These are phyloP conservation scores for Lizanozyma gosingica DNA, from an alignment of 1,139 yeast species.

Conservation along the genomic window DNA sequence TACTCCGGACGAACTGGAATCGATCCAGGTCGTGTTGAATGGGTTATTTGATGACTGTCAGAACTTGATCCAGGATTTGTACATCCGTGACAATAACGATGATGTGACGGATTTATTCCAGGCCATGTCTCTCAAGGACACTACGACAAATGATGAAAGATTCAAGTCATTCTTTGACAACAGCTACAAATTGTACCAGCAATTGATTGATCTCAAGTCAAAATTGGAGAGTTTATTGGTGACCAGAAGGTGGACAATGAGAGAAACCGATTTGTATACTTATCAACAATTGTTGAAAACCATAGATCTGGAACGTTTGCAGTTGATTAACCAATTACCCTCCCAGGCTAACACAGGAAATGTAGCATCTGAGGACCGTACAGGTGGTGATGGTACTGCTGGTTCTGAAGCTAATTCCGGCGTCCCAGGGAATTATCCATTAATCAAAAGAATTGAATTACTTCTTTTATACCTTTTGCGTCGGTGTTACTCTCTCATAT, in stretches of 20 bases:
- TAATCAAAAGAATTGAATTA: conserved; percentile 40
- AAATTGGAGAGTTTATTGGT: conserved; percentile 73
- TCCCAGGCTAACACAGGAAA: neutral
- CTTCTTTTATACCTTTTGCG: conserved; percentile 71
- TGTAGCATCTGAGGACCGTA: no score
- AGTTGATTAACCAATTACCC: neutral
- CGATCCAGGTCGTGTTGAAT: conserved; percentile 51
- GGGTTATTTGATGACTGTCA: conserved; percentile 79
- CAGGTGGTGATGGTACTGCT: no score
- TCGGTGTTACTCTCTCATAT: conserved; percentile 82
- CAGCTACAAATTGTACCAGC: conserved; percentile 17
- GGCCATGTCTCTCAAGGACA: neutral
- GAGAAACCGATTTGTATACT: conserved; percentile 85
- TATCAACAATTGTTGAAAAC: conserved; percentile 67
- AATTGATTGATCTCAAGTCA: conserved; percentile 54
- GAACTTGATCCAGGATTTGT: conserved; percentile 60
- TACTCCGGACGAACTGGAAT: conserved; percentile 15
- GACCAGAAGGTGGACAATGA: conserved; percentile 93
- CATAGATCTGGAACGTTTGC: conserved; percentile 36
- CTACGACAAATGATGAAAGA: conserved; percentile 31
- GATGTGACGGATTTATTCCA: conserved; percentile 10
- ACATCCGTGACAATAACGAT: conserved; percentile 44
- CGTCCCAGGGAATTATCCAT: neutral
- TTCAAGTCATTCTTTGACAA: conserved; percentile 43
- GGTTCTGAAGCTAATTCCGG: neutral